phyloP scores from a whole-genome alignment of 305 asterid genomes.

The Caryopteris hybrid region DNA sequence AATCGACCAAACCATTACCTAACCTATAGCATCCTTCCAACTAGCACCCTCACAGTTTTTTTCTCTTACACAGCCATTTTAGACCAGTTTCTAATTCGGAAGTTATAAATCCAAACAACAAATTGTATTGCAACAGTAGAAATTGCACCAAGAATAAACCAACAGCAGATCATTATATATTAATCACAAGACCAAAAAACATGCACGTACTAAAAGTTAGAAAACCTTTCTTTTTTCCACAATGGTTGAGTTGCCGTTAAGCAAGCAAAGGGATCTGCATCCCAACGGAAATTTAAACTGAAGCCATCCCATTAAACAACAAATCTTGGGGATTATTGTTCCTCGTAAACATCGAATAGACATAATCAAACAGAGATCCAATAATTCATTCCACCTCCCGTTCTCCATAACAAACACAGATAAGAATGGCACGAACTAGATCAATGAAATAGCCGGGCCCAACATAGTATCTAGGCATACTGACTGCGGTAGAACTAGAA shows the following conservation, averaged over 20 bases:
- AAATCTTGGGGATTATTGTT: not conserved
- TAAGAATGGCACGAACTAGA: constrained; percentile 15
- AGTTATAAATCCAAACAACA: not conserved
- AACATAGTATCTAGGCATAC: not conserved
- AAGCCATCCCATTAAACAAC: too few relatives aligned
- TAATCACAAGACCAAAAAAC: constrained; percentile 3
- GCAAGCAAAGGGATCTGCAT: too few relatives aligned
- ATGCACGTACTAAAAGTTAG: not conserved
- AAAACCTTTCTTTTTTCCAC: not conserved
- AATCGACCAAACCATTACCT: constrained; percentile 6
- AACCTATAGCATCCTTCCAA: constrained; percentile 9
- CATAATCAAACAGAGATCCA: constrained; percentile 14
- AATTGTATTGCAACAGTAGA: constrained; percentile 2
- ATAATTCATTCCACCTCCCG: not conserved
- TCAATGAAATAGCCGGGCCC: constrained; percentile 15
- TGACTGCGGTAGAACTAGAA: not conserved
- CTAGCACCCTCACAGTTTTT: not conserved
- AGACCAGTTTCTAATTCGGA: not conserved
- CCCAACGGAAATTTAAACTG: too few relatives aligned
- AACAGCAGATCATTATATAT: constrained; percentile 14
- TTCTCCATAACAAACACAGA: constrained; percentile 3
- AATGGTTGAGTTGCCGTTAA: too few relatives aligned
- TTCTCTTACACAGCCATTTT: not conserved
- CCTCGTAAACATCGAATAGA: constrained; percentile 29
- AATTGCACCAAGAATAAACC: constrained; percentile 8